Base-by-base conservation (phyloP, 2,329 filamentous ascomycete species). In the Trichoderma koningii region DNA sequence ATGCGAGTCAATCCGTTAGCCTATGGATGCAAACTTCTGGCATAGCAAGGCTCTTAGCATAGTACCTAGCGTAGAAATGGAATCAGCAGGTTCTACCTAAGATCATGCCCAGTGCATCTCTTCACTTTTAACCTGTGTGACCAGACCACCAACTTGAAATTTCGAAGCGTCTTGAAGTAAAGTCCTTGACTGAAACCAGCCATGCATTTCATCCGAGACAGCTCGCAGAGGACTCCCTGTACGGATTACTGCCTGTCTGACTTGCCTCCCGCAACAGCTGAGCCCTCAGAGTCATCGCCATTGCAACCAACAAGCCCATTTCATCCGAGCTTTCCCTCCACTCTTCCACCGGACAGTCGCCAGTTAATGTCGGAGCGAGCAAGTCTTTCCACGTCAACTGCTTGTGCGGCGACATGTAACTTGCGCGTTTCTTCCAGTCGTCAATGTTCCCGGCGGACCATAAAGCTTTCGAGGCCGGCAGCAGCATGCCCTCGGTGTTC, bases 251-350 rank as follows among this genome's bases (percentile, higher is more conserved):
- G 5, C n/a, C 15, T 14, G 9, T 19, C 34, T 52, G 17, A 6
- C 19, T 23, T n/a, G 17, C 17, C 3, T 23, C 21, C 9, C 15
- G 34, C 45, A 17, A 14, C 34, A 44, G 28, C 14, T 64, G 52
- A 6, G 62, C 26, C 34, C 45, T 56, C 4, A 64, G 12, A 5
- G n/a, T 45, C 62, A 64, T 64, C 3, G 53, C 34, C 62, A 64
- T 64, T 23, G 53, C 44, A 14, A 64, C 62, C 56, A 64, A 21
- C 44, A 64, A 50, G 2, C 62, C 62, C 34, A 64, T n/a, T 30
- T 64, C 62, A 51, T 64, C 62, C 15, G 62, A 44, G 21, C 52
- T 50, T 10, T 64, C 62, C 30, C 30, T 51, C 62, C 62, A 64
- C 14, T 14, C 26, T 21, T 64, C 52, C 1, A 64, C 17, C 2